A percentile compares a stretch with the other conserved stretches of the same genome.
Evolutionary conservation across 1,139 yeast genomes (phyloP).

Genomic region (Candida gigantensis): DNA sequence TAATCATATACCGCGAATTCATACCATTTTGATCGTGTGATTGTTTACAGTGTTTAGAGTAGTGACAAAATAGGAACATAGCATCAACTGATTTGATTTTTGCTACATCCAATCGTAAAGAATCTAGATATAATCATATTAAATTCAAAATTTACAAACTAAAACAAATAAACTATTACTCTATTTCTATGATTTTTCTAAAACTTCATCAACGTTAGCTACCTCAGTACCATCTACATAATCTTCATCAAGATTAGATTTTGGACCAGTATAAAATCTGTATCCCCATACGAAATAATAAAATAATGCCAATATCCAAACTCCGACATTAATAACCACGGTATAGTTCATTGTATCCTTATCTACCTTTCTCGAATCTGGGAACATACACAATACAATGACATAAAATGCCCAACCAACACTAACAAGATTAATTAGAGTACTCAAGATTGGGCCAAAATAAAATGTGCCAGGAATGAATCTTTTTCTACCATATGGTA

Average conservation of each 20-base stretch:
- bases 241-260: conserved; percentile 27
- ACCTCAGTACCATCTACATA: conserved; percentile 6
- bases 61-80: no score
- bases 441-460: conserved; percentile 52
- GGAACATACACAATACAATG: conserved; percentile 43
- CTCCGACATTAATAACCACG: conserved; percentile 35
- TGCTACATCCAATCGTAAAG: no score
- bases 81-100: no score
- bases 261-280: conserved; percentile 35
- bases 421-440: conserved; percentile 26
- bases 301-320: conserved; percentile 30
- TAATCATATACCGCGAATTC: no score
- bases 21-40: no score
- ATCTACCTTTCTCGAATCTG: conserved; percentile 29
- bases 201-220: conserved; percentile 5
- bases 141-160: no score
- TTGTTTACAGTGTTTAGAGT: no score
- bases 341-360: conserved; percentile 39
- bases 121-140: no score
- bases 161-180: no score
- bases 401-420: conserved; percentile 30
- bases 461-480: conserved; percentile 68
- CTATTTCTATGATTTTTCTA: conserved; percentile 1
- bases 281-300: conserved; percentile 34
- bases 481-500: conserved; percentile 42